A percentile compares a stretch with the other conserved stretches of the same genome.
Evolutionary conservation across 208 protist genomes (phyloP).

Genomic region (Acanthamoeba sp.): DNA sequence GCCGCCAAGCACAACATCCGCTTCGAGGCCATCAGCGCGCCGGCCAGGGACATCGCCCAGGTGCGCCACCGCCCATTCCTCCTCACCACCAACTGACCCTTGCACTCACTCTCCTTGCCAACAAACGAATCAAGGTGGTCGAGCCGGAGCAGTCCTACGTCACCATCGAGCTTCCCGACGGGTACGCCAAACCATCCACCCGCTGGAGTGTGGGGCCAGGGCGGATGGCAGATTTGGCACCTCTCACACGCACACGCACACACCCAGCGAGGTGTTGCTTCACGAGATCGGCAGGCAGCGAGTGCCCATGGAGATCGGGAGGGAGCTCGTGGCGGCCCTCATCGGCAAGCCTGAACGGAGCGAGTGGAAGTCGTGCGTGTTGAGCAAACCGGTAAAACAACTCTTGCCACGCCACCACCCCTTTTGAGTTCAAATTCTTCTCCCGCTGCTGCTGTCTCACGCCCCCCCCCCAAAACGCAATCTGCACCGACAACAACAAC

Average conservation of each 20-base stretch:
- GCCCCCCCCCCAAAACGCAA: neutral
- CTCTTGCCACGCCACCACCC: too few species aligned
- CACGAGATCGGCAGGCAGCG: slow-evolving; percentile 23
- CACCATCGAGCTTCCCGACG: neutral
- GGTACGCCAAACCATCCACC: neutral
- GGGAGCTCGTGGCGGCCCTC: too few species aligned
- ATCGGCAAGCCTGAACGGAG: slow-evolving; percentile 54
- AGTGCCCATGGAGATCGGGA: slow-evolving; percentile 35
- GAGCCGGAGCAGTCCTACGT: neutral
- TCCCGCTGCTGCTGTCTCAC: neutral
- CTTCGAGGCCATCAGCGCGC: neutral
- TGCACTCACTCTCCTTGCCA: too few species aligned
- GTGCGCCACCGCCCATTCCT: too few species aligned
- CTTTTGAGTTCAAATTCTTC: neutral
- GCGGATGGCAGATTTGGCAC: too few species aligned
- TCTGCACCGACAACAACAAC: too few species aligned
- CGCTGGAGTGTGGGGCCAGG: too few species aligned
- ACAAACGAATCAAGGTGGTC: too few species aligned
- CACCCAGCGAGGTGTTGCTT: slow-evolving; percentile 1
- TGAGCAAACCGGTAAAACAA: slow-evolving; percentile 38
- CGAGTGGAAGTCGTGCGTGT: slow-evolving; percentile 55
- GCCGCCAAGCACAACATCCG: neutral
- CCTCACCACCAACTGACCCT: too few species aligned
- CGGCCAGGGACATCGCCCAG: neutral
- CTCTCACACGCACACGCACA: neutral